phyloP scores from a whole-genome alignment of 441 rosid genomes.

The Gossypium trilobum region DNA sequence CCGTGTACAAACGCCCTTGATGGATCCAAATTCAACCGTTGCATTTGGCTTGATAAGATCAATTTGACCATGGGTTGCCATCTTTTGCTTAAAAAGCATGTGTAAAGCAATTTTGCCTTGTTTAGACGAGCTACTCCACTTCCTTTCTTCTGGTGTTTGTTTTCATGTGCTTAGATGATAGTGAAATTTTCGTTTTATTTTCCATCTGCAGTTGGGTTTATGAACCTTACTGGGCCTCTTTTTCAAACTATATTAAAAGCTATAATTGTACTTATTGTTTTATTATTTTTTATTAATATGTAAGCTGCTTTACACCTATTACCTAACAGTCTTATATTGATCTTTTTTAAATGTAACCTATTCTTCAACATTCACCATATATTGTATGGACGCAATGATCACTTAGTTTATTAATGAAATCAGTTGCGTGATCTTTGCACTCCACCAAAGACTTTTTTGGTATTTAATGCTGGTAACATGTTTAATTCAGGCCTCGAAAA shows the following conservation, averaged over 20 bases:
- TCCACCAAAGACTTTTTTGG: background rate
- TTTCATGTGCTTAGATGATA: background rate
- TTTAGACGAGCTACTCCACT: conserved; percentile 1
- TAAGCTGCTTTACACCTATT: background rate
- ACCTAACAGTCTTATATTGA: background rate
- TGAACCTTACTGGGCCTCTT: conserved; percentile 1
- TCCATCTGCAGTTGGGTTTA: background rate
- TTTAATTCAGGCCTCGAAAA: conserved; percentile 73
- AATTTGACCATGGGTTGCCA: background rate
- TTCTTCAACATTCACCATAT: background rate
- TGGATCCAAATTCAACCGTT: conserved; percentile 1
- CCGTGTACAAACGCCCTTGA: background rate
- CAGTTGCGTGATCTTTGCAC: background rate
- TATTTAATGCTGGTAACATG: background rate
- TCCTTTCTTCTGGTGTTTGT: background rate
- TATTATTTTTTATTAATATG: background rate
- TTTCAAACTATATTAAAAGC: background rate
- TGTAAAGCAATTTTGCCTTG: conserved; percentile 10
- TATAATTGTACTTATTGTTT: background rate
- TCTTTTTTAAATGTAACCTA: background rate
- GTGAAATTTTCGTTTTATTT: background rate
- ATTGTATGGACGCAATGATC: conserved; percentile 1
- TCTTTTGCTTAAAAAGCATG: background rate
- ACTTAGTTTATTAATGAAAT: conserved; percentile 6
- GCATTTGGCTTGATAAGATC: background rate